Evolutionary conservation across 805 yeast genomes (phyloP).

Genomic region (Lachancea quebecensis): DNA sequence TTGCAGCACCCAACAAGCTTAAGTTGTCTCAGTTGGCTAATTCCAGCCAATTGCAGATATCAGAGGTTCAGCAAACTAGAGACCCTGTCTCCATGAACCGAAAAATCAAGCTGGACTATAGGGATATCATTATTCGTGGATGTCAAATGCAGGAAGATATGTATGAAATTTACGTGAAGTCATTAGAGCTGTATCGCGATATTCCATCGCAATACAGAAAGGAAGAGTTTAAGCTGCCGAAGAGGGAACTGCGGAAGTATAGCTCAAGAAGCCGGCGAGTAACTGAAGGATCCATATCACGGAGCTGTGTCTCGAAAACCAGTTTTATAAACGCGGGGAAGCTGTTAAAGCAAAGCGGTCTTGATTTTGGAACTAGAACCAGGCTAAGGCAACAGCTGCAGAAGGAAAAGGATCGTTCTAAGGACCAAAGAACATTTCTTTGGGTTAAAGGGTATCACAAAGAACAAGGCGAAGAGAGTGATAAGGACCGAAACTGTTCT

Average conservation of each 20-base stretch:
- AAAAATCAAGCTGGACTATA: constrained; percentile 17
- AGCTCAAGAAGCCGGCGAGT: constrained; percentile 7
- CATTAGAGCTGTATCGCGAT: constrained; percentile 27
- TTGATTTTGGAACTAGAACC: constrained; percentile 5
- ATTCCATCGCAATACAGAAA: constrained; percentile 22
- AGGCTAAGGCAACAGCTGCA: background rate
- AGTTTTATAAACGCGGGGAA: constrained; percentile 15
- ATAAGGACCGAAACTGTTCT: constrained; percentile 6
- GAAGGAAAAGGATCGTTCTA: constrained; percentile 10
- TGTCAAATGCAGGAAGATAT: constrained; percentile 29
- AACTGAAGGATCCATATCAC: constrained; percentile 2
- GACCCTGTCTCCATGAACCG: constrained; percentile 11
- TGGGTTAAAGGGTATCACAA: constrained; percentile 13
- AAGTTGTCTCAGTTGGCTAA: constrained; percentile 13
- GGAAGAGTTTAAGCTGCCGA: constrained; percentile 21
- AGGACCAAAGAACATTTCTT: constrained; percentile 18
- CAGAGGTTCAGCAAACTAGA: background rate
- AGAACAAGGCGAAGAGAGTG: background rate
- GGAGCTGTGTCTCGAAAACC: constrained; percentile 8
- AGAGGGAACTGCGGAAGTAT: constrained; percentile 19
- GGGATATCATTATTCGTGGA: constrained; percentile 25
- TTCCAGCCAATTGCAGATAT: constrained; percentile 10
- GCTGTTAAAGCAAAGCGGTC: constrained; percentile 14
- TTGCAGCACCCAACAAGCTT: constrained; percentile 21
- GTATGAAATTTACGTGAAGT: constrained; percentile 27